Conservation (phyloP, 1,284 basidiomycete species). For the Ceratobasidium sp. region DNA sequence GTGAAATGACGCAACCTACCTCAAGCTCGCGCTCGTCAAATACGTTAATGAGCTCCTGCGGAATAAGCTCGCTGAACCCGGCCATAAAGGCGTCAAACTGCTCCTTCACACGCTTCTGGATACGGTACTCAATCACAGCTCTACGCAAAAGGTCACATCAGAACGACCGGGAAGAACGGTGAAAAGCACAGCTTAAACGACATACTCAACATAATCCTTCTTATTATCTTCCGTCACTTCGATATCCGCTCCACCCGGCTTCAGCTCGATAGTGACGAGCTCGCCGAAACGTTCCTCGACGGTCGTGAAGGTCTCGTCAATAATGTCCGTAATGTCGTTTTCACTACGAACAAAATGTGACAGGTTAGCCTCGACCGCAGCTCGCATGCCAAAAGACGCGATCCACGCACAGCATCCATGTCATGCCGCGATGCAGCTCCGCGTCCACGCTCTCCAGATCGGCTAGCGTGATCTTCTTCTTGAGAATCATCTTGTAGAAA, state of each 20-base stretch:
- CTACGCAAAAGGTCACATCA: constrained; percentile 52
- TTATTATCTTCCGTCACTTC: constrained; percentile 98
- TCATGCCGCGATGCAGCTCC: constrained; percentile 90
- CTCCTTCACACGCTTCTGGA: constrained; percentile 91
- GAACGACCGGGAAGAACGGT: background rate
- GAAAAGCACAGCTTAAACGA: constrained; percentile 19
- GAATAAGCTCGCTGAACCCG: constrained; percentile 95
- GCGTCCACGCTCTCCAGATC: constrained; percentile 94
- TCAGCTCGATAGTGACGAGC: constrained; percentile 93
- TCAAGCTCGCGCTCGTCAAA: constrained; percentile 99
- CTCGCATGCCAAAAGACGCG: background rate
- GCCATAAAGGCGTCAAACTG: constrained; percentile 98
- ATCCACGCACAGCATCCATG: constrained; percentile 92
- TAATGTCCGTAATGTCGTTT: constrained; percentile 94
- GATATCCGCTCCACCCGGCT: constrained; percentile 85
- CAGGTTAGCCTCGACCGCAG: background rate
- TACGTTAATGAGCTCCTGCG: constrained; percentile 94
- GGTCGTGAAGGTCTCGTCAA: constrained; percentile 94
- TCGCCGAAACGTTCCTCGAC: constrained; percentile 99
- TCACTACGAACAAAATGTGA: constrained; percentile 62
- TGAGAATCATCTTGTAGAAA: constrained; percentile 99
- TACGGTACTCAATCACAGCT: constrained; percentile 93
- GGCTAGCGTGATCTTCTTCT: constrained; percentile 86
- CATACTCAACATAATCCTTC: constrained; percentile 94
- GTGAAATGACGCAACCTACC: constrained; percentile 51